Conservation (phyloP, 1,284 basidiomycete genomes). For the Ustilago hordei region DNA sequence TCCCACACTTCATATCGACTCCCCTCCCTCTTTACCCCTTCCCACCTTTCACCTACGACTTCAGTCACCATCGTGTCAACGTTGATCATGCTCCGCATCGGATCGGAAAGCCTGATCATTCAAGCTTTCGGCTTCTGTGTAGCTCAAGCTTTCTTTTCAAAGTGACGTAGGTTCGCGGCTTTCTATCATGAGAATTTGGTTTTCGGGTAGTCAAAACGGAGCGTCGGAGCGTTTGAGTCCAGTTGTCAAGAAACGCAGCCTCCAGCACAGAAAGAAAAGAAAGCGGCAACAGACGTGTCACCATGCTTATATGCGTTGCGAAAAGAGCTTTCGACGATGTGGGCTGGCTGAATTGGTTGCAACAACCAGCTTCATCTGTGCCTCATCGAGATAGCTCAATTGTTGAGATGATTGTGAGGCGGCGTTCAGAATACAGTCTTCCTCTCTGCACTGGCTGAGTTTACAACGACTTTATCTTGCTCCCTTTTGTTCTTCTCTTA, state of each 20-base stretch:
- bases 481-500: background rate
- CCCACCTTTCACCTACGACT: background rate
- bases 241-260: slow-evolving; percentile 1
- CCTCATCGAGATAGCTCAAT: background rate
- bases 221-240: slow-evolving; percentile 5
- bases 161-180: too few species aligned
- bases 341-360: background rate
- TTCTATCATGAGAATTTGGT: background rate
- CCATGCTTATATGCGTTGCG: background rate
- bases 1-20: background rate
- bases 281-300: background rate
- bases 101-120: background rate
- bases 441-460: background rate
- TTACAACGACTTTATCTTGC: background rate
- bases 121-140: background rate
- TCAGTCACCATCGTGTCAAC: background rate
- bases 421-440: background rate
- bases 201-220: background rate
- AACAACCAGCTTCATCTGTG: slow-evolving; percentile 1
- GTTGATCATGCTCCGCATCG: background rate
- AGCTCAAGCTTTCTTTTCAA: too few species aligned
- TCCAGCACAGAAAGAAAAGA: background rate
- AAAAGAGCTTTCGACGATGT: background rate
- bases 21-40: background rate
- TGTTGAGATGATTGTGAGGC: background rate